Evolutionary conservation across 1,139 yeast genomes (phyloP).

Genomic region (Ogataea hybrid): DNA sequence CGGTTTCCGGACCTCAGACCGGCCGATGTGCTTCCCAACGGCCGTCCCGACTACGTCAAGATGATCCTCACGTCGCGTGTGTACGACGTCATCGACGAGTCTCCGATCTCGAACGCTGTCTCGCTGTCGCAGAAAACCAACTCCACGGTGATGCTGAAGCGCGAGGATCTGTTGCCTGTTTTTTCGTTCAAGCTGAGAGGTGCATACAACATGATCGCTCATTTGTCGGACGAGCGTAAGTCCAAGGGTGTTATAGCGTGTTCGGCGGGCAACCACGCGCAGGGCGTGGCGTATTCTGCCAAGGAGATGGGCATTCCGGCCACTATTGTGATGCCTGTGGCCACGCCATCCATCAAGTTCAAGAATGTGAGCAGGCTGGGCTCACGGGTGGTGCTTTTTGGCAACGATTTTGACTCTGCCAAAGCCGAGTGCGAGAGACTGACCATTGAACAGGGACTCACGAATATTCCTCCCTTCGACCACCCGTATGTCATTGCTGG

Average conservation of each 20-base stretch:
- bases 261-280: conserved; percentile 99
- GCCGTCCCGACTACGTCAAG: conserved; percentile 91
- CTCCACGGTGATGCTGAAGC: conserved; percentile 70
- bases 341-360: conserved; percentile 93
- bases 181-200: too few relatives aligned
- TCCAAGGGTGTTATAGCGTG: too few relatives aligned
- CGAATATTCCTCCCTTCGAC: conserved; percentile 94
- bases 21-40: conserved; percentile 53
- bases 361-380: conserved; percentile 90
- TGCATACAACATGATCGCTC: too few relatives aligned
- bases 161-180: conserved; percentile 94
- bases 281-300: conserved; percentile 96
- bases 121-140: conserved; percentile 72
- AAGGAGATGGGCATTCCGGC: conserved; percentile 82
- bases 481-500: conserved; percentile 99
- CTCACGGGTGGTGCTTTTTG: conserved; percentile 86
- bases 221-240: too few relatives aligned
- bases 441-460: conserved; percentile 64
- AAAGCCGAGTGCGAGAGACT: conserved; percentile 82
- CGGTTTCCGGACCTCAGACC: conserved; percentile 49
- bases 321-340: conserved; percentile 97
- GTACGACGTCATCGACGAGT: conserved; percentile 89
- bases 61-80: conserved; percentile 88
- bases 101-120: conserved; percentile 78
- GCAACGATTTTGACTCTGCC: conserved; percentile 93